Evolutionary conservation across 225 moss, liverwort and hornwort genomes (phyloP), one percentile per base, ranked within the genome.

Genomic region (Marchantia polymorpha): DNA sequence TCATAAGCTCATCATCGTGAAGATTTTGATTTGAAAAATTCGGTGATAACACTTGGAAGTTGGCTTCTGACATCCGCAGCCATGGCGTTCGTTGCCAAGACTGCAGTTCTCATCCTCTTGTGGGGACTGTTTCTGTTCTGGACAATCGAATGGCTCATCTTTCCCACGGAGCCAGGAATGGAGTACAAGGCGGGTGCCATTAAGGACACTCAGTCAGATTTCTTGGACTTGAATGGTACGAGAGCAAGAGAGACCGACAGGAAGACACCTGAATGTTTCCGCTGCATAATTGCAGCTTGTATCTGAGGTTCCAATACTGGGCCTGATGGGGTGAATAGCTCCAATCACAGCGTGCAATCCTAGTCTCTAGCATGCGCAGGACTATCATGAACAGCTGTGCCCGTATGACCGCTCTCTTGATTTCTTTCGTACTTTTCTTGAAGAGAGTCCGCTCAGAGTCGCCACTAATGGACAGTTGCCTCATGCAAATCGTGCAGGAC

Each of bases 101-200:
- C 81, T 3, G 70, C 87, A 51, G 65, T 89, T 22, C 76, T 84
- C 27, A 52, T 87, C 29, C 66, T 87, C 74, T 52, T 91, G 78
- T 91, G 90, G 89, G 89, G 85, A 19, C 72, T 91, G 87, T 89
- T 91, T 55, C 30, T 91, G 50, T 87, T 91, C 55, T 91, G 90
- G 90, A 83, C 83, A 60, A 80, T 83, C 69, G 87, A 89, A 78
- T 91, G 90, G 89, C 89, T 87, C 79, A 50, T 91, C 26, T 89
- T 74, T 20, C 90, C 89, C 8, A 89, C 89, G 0, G 74, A 80
- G 0, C 79, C 89, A 64, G 83, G 83, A 27, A 0, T 14, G 15
- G 66, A 75, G 5, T 91, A 84, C 80, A 91, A 91, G 79, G 81
- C 71, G 50, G 74, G 78, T 27, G 89, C 85, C 67, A 87, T 89